phyloP scores from a whole-genome alignment of 768 basidiomycete genomes.

The Pholiota conissans region DNA sequence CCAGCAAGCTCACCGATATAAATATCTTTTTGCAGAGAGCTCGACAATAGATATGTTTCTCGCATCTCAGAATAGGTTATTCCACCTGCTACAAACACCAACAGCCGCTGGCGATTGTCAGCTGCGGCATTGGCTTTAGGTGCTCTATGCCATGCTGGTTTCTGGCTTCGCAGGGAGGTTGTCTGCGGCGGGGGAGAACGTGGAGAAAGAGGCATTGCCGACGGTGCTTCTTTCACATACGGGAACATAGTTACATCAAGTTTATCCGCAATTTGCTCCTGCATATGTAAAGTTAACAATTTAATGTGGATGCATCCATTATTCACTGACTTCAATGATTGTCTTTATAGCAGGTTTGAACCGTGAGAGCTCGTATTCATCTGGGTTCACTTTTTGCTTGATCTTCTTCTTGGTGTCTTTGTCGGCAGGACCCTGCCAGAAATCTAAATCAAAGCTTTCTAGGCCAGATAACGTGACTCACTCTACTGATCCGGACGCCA shows the following conservation, averaged over 20 bases:
- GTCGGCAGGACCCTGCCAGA: conserved; percentile 64
- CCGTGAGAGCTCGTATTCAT: conserved; percentile 95
- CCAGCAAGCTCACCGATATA: conserved; percentile 67
- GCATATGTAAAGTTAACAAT: too few species aligned
- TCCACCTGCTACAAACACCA: conserved; percentile 93
- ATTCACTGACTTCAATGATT: conserved; percentile 70
- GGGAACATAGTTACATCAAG: conserved; percentile 84
- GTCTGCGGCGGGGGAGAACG: conserved; percentile 55
- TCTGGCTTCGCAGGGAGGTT: conserved; percentile 84
- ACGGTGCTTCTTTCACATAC: conserved; percentile 81
- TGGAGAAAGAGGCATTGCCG: conserved; percentile 44
- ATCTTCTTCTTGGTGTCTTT: conserved; percentile 79
- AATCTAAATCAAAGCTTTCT: background rate
- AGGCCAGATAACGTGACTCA: conserved; percentile 31
- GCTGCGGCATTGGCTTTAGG: conserved; percentile 46
- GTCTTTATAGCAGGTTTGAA: conserved; percentile 83
- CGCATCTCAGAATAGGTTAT: conserved; percentile 96
- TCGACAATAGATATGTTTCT: conserved; percentile 80
- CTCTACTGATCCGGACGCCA: conserved; percentile 83
- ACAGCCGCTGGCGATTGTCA: conserved; percentile 70
- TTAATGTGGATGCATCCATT: too few species aligned
- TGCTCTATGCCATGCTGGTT: conserved; percentile 87
- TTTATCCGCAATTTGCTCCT: conserved; percentile 84
- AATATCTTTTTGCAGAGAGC: conserved; percentile 79
- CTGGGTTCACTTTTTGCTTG: conserved; percentile 71